A percentile compares a stretch with the other conserved stretches of the same genome.
These are phyloP conservation scores for Phaffia australis DNA, from an alignment of 768 basidiomycete genomes.

Conservation along the genomic window DNA sequence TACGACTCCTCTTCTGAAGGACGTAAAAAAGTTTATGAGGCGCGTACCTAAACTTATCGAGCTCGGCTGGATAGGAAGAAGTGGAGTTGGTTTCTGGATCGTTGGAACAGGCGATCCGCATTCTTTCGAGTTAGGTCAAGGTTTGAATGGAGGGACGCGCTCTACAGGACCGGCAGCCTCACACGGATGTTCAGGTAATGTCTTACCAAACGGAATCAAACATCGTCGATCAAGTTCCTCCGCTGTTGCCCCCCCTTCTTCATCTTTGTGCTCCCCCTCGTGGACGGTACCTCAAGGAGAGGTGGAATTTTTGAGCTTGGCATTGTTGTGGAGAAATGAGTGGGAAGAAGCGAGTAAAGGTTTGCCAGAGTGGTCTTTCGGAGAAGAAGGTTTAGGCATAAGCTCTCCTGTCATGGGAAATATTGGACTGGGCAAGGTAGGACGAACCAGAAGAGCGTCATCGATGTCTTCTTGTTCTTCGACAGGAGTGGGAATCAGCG, in stretches of 20 bases:
- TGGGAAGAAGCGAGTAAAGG: slow-evolving; percentile 20
- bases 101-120: neutral
- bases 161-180: neutral
- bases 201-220: neutral
- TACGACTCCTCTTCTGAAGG: slow-evolving; percentile 8
- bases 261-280: neutral
- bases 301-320: slow-evolving; percentile 15
- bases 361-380: slow-evolving; percentile 10
- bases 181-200: neutral
- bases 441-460: too few relatives aligned
- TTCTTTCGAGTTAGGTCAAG: neutral
- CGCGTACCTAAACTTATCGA: slow-evolving; percentile 15
- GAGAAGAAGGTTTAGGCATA: neutral
- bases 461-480: too few relatives aligned
- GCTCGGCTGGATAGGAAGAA: slow-evolving; percentile 25
- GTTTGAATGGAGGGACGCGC: neutral
- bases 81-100: slow-evolving; percentile 18
- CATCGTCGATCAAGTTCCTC: neutral
- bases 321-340: slow-evolving; percentile 6
- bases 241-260: too few relatives aligned
- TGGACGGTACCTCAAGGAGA: slow-evolving; percentile 11
- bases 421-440: too few relatives aligned
- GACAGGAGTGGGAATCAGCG: too few relatives aligned
- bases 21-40: slow-evolving; percentile 16
- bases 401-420: neutral